Conservation (phyloP, 495 filamentous ascomycete species). For the Penicillium herquei region DNA sequence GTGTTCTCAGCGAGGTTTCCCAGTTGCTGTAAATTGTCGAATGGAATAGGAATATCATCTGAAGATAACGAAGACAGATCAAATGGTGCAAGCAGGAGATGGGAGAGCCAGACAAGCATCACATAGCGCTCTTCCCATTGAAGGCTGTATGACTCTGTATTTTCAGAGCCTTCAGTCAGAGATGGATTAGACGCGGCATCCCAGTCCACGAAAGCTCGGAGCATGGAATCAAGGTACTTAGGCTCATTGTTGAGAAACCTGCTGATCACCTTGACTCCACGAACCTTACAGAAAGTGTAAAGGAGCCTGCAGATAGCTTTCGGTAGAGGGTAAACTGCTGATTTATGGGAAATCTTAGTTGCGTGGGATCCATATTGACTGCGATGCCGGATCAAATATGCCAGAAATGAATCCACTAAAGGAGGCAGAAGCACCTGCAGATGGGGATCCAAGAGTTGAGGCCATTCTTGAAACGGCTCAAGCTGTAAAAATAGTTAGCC, state of each 20-base stretch:
- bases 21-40: constrained; percentile 24
- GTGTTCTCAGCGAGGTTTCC: constrained; percentile 38
- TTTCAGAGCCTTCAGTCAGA: constrained; percentile 8
- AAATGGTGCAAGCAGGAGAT: constrained; percentile 89
- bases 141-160: constrained; percentile 32
- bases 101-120: constrained; percentile 87
- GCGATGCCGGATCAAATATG: constrained; percentile 52
- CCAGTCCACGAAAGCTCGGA: constrained; percentile 62
- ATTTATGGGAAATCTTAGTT: constrained; percentile 29
- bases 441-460: constrained; percentile 91
- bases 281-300: constrained; percentile 91
- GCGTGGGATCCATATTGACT: constrained; percentile 35
- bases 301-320: constrained; percentile 74
- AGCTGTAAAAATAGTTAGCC: constrained; percentile 49
- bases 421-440: constrained; percentile 70
- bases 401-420: constrained; percentile 71
- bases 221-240: constrained; percentile 72
- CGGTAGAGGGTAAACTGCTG: constrained; percentile 53
- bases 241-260: constrained; percentile 89
- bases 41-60: constrained; percentile 36
- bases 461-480: constrained; percentile 92
- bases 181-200: constrained; percentile 17
- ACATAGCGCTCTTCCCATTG: constrained; percentile 88
- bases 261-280: constrained; percentile 87
- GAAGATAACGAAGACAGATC: constrained; percentile 84